Evolutionary conservation across 108 stramenopile genomes (phyloP).

Genomic region (Epithemia pelagica): DNA sequence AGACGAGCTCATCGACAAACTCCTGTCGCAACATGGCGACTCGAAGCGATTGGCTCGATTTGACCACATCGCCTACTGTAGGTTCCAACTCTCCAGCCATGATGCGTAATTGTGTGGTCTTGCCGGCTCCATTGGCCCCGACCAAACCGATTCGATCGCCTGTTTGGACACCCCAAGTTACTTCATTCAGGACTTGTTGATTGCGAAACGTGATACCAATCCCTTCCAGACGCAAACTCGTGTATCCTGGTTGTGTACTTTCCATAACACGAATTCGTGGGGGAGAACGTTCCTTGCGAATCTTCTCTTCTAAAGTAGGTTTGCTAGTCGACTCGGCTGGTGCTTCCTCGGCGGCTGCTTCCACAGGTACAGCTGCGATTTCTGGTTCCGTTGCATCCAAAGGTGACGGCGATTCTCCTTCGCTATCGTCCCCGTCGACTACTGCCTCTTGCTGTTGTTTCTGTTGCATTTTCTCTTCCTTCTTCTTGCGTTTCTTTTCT

Average conservation of each 20-base stretch:
- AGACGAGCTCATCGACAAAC: constrained; percentile 88
- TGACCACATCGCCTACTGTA: constrained; percentile 89
- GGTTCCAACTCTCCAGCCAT: constrained; percentile 92
- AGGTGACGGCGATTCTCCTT: constrained; percentile 9
- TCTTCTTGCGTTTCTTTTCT: constrained; percentile 31
- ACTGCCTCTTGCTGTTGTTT: constrained; percentile 26
- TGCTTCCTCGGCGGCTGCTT: constrained; percentile 5
- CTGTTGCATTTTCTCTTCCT: constrained; percentile 45
- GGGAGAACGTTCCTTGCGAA: constrained; percentile 87
- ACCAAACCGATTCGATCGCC: constrained; percentile 93
- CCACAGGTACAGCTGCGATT: not conserved
- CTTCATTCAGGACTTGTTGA: constrained; percentile 89
- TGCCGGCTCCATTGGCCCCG: constrained; percentile 51
- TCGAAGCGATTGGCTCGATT: constrained; percentile 66
- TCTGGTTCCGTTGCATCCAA: constrained; percentile 11
- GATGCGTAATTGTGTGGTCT: constrained; percentile 91
- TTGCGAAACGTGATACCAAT: constrained; percentile 90
- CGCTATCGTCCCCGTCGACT: constrained; percentile 18
- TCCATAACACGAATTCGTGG: constrained; percentile 89
- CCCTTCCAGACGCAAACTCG: constrained; percentile 81
- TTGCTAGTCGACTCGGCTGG: constrained; percentile 14
- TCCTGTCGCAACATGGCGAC: constrained; percentile 94
- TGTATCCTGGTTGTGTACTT: constrained; percentile 78
- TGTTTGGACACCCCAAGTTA: constrained; percentile 92
- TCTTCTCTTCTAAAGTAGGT: constrained; percentile 85